phyloP scores from a whole-genome alignment of 306 rosid genomes.

The Senna siamea region DNA sequence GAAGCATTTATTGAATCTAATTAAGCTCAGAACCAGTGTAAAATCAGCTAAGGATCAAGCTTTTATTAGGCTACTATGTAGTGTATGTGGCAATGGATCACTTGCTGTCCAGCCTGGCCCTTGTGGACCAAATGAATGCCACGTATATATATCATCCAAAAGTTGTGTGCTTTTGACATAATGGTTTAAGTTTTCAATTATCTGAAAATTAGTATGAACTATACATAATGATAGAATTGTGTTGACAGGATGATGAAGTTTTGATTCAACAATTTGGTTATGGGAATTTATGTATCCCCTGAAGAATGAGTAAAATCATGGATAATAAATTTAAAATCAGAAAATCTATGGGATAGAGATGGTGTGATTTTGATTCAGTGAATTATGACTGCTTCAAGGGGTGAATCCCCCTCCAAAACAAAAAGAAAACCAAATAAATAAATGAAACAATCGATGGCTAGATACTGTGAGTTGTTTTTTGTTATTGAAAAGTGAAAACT shows the following conservation, averaged over 20 bases:
- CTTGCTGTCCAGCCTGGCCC: neutral
- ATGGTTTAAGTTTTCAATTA: neutral
- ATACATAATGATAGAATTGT: too few species aligned
- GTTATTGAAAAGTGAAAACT: neutral
- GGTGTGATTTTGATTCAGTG: neutral
- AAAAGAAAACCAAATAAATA: neutral
- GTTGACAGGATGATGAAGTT: constrained; percentile 11
- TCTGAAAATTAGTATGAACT: neutral
- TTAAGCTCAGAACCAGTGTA: neutral
- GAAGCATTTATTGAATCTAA: neutral
- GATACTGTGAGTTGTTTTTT: neutral
- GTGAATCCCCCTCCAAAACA: neutral
- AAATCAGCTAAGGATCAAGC: neutral
- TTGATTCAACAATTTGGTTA: neutral
- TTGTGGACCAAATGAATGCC: neutral
- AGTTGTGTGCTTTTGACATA: neutral
- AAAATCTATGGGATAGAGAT: neutral
- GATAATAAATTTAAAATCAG: neutral
- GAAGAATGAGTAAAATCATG: neutral
- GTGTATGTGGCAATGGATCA: neutral
- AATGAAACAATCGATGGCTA: neutral
- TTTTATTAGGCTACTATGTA: neutral
- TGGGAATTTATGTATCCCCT: neutral
- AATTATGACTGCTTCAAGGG: neutral
- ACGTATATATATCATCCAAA: neutral